Evolutionary conservation across 257 asterid genomes (phyloP), one percentile per base, ranked within the genome.

Genomic region (Capsicum rhomboideum): DNA sequence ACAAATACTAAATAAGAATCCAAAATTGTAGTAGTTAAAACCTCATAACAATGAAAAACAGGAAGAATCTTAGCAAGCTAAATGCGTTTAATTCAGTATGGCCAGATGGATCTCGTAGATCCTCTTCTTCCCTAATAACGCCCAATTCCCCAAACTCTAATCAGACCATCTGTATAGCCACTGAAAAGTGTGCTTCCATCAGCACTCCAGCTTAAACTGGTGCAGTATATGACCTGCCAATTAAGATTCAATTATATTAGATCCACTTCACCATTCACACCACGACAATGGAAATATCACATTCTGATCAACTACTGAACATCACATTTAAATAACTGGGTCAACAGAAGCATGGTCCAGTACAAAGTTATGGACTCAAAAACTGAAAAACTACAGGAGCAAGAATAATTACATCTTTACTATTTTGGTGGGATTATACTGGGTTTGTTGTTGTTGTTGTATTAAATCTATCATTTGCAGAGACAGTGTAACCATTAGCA

Each of bases 121-220:
- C 34, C 40, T n/a, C n/a, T 56, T 56, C 8, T 56, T 83, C 50
- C 64, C 90, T 91, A 92, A 87, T 89, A 92, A 34, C 97, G 96
- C 20, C 89, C 87, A 7, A 94, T 42, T 4, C 91, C 93, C 92
- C 93, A 94, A 42, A 94, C 97, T 74, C 98, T 89, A 75, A 94
- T 86, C 34, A 94, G 90, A 42, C 97, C 98, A 54, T 93, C 98
- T 0, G 98, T 94, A 44, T 90, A 94, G 21, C 98, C 97, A 84
- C 98, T 90, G 88, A 91, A 94, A 29, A 94, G 97, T 31, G 94
- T 94, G 89, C 94, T 91, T 84, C 97, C 98, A 89, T 93, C 97
- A 1, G 90, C 90, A 54, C 94, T 93, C 98, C 96, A 94, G 88
- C 21, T 88, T 74, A 94, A 90, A 87, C 97, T 83, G 84, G 98